Percentiles rank a stretch among this genome's conserved stretches.
Evolutionary conservation across 2,329 filamentous ascomycete species (phyloP).

Genomic region (Phyllosticta paracitricarpa): DNA sequence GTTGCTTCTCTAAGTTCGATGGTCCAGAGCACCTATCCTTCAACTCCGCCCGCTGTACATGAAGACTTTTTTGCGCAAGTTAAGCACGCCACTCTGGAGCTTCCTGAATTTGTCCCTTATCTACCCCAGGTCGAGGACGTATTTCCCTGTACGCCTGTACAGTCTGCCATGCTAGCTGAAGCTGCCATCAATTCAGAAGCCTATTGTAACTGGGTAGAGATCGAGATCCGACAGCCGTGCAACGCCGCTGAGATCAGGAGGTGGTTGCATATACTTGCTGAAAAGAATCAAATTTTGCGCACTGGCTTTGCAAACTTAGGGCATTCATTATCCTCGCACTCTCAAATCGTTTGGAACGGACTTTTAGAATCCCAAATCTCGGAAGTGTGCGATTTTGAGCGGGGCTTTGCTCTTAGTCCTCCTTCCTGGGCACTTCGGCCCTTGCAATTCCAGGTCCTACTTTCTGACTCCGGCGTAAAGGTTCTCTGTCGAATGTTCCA

Average conservation of each 20-base stretch:
- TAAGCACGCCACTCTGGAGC: slow-evolving; percentile 2
- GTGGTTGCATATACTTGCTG: slow-evolving; percentile 16
- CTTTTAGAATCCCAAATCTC: slow-evolving; percentile 38
- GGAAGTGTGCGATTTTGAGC: slow-evolving; percentile 30
- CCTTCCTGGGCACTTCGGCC: slow-evolving; percentile 45
- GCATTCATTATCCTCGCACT: slow-evolving; percentile 37
- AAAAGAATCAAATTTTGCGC: slow-evolving; percentile 56
- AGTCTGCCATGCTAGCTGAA: slow-evolving; percentile 72
- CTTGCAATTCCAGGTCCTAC: slow-evolving; percentile 48
- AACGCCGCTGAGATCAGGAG: slow-evolving; percentile 30
- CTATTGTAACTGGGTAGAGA: slow-evolving; percentile 71
- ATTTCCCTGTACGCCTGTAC: slow-evolving; percentile 59
- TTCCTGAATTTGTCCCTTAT: slow-evolving; percentile 12
- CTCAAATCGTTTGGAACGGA: slow-evolving; percentile 54
- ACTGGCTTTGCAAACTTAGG: slow-evolving; percentile 57
- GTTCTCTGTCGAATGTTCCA: slow-evolving; percentile 59
- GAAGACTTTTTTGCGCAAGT: background rate
- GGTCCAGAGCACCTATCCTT: background rate
- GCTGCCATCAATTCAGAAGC: slow-evolving; percentile 48
- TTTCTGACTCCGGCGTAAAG: slow-evolving; percentile 12
- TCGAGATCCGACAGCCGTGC: slow-evolving; percentile 36
- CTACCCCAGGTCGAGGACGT: slow-evolving; percentile 27
- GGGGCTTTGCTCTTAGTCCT: slow-evolving; percentile 28
- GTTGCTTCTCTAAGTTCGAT: slow-evolving; percentile 1
- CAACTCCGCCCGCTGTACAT: background rate